Percentiles rank a stretch among this genome's conserved stretches.
Evolutionary conservation across 345 rosid genomes (phyloP).

Genomic region (Populus ilicifolia): DNA sequence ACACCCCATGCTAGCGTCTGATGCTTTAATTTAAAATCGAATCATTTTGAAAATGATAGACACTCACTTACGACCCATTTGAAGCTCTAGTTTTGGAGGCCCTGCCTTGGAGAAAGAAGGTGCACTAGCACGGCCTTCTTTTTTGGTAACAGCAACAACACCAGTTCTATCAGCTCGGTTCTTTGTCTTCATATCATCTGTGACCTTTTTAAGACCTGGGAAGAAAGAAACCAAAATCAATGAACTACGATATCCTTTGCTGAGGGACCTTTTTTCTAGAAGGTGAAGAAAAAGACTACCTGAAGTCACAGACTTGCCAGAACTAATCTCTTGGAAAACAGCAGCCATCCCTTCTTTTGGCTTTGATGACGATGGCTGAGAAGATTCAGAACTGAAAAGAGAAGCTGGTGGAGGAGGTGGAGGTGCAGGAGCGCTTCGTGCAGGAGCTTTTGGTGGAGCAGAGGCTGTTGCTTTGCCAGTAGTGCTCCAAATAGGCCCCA

Average conservation of each 20-base stretch:
- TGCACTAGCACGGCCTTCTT: conserved; percentile 44
- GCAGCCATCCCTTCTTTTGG: conserved; percentile 89
- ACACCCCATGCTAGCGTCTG: conserved; percentile 1
- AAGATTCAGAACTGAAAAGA: conserved; percentile 62
- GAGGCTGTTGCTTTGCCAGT: conserved; percentile 43
- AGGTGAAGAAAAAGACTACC: conserved; percentile 38
- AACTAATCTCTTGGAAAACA: conserved; percentile 81
- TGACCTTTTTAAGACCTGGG: conserved; percentile 81
- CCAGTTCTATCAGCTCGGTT: conserved; percentile 69
- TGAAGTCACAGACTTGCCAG: conserved; percentile 61
- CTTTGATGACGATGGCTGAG: conserved; percentile 68
- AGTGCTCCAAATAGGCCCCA: conserved; percentile 92
- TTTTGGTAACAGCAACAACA: conserved; percentile 53
- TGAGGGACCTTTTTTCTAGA: background rate
- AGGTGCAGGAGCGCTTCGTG: conserved; percentile 65
- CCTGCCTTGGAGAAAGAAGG: conserved; percentile 64
- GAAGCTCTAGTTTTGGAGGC: conserved; percentile 94
- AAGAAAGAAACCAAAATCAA: background rate
- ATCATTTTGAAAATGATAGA: background rate
- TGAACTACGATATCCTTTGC: background rate
- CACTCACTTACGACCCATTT: conserved; percentile 96
- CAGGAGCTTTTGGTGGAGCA: conserved; percentile 56
- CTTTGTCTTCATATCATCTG: conserved; percentile 92
- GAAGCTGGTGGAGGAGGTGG: conserved; percentile 89
- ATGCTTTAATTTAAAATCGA: conserved; percentile 7